Evolutionary conservation across 2,329 filamentous ascomycete genomes (phyloP).

Genomic region (Ceratocystis diversiconidia): DNA sequence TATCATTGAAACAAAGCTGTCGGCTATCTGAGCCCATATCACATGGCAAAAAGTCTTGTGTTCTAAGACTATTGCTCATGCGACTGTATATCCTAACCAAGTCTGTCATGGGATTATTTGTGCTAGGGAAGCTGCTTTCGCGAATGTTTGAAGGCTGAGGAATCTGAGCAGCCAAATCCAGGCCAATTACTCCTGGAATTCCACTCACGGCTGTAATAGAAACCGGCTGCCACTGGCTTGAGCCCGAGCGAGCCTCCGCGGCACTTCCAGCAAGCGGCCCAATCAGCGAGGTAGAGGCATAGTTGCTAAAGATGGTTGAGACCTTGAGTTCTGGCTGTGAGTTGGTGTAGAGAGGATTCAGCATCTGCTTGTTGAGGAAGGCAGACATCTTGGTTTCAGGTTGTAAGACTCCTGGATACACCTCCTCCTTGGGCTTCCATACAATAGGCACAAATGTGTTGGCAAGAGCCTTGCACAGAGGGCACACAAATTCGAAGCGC

Average conservation of each 20-base stretch:
- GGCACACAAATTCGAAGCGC: constrained; percentile 84
- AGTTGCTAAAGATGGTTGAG: not conserved
- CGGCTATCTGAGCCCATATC: constrained; percentile 22
- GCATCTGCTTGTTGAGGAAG: constrained; percentile 50
- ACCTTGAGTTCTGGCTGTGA: not conserved
- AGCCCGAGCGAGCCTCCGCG: not conserved
- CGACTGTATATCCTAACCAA: constrained; percentile 47
- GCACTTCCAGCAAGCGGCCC: not conserved
- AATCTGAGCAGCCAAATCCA: not conserved
- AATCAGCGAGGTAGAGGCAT: not conserved
- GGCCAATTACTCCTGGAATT: not conserved
- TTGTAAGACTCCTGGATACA: constrained; percentile 11
- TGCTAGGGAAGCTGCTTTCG: not conserved
- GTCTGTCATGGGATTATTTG: constrained; percentile 33
- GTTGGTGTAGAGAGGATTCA: constrained; percentile 6
- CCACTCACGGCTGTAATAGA: not conserved
- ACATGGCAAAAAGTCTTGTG: constrained; percentile 36
- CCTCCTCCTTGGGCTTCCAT: constrained; percentile 53
- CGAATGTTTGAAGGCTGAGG: not conserved
- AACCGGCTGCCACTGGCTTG: not conserved
- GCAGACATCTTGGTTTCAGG: constrained; percentile 28
- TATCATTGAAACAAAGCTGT: constrained; percentile 41
- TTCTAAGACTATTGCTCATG: constrained; percentile 42
- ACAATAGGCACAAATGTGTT: constrained; percentile 91
- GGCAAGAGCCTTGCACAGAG: constrained; percentile 88